Conservation (phyloP, 1,139 yeast genomes). For the Sugiyamaella xylanicola region DNA sequence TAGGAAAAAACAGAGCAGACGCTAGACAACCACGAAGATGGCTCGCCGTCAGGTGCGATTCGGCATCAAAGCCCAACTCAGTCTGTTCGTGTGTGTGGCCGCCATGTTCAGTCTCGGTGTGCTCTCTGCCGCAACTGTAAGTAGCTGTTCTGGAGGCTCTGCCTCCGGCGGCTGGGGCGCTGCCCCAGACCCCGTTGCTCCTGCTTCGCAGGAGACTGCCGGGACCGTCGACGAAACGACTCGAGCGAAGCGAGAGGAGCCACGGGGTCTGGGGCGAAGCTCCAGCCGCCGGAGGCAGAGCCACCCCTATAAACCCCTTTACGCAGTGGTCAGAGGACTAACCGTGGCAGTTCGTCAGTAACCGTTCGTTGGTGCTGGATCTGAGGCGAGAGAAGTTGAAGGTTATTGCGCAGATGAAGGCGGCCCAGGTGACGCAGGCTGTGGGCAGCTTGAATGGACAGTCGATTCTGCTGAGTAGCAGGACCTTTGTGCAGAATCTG, state of each 20-base stretch:
- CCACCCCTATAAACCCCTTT: no score
- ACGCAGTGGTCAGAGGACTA: not conserved
- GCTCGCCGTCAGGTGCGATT: conserved; percentile 28
- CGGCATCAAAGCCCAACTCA: conserved; percentile 59
- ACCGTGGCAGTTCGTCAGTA: conserved; percentile 47
- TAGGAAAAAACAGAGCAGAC: no score
- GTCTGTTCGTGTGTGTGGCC: conserved; percentile 69
- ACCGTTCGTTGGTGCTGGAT: conserved; percentile 61
- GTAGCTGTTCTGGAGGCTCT: no score
- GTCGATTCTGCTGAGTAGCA: conserved; percentile 38
- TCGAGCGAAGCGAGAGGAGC: not conserved
- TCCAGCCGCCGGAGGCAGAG: conserved; percentile 1
- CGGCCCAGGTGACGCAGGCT: conserved; percentile 75
- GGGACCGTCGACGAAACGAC: not conserved
- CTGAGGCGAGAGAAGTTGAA: conserved; percentile 70
- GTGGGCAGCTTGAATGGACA: conserved; percentile 67
- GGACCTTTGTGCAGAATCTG: conserved; percentile 37
- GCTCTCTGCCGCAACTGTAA: conserved; percentile 68
- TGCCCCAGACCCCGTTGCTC: conserved; percentile 1
- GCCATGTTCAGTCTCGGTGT: conserved; percentile 71
- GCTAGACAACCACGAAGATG: conserved; percentile 3
- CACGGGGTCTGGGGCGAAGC: not conserved
- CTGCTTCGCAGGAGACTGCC: not conserved
- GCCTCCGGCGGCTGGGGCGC: no score
- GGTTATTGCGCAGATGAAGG: conserved; percentile 78